These are phyloP conservation scores for Syncephalastrum sp. DNA, from an alignment of 371 early-diverging fungal genomes.

Conservation along the genomic window DNA sequence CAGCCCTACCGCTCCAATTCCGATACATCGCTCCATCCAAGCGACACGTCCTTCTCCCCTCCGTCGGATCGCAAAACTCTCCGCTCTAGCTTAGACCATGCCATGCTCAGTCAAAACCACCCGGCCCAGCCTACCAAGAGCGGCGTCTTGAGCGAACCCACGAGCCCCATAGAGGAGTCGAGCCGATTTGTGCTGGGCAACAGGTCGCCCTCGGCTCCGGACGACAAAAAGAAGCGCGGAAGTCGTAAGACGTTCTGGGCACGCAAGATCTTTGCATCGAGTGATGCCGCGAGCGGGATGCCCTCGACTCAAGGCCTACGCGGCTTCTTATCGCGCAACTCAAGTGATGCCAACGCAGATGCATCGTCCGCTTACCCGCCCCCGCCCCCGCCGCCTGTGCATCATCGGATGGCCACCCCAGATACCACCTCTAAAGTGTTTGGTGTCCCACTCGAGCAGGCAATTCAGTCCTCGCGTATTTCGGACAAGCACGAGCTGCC, in stretches of 20 bases:
- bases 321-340: conserved; percentile 24
- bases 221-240: conserved; percentile 22
- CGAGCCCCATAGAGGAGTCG: conserved; percentile 1
- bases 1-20: conserved; percentile 24
- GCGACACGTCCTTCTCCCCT: conserved; percentile 1
- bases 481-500: conserved; percentile 54
- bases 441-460: conserved; percentile 37
- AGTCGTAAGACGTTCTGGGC: conserved; percentile 40
- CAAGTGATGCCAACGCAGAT: conserved; percentile 12
- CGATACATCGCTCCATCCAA: conserved; percentile 17
- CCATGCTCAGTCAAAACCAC: background rate
- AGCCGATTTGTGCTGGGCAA: background rate
- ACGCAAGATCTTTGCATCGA: conserved; percentile 21
- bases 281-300: conserved; percentile 7
- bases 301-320: conserved; percentile 16
- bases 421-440: conserved; percentile 43
- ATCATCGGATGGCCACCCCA: background rate
- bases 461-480: conserved; percentile 18
- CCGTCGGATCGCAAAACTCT: conserved; percentile 9
- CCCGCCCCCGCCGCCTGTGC: background rate
- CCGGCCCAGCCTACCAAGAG: background rate
- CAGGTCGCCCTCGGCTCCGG: background rate
- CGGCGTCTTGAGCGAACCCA: background rate
- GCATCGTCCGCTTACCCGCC: conserved; percentile 1
- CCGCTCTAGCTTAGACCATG: conserved; percentile 23